A percentile compares a stretch with the other conserved stretches of the same genome.
Conservation (phyloP, 1,284 basidiomycete species). For the Papiliotrema fonsecae region DNA sequence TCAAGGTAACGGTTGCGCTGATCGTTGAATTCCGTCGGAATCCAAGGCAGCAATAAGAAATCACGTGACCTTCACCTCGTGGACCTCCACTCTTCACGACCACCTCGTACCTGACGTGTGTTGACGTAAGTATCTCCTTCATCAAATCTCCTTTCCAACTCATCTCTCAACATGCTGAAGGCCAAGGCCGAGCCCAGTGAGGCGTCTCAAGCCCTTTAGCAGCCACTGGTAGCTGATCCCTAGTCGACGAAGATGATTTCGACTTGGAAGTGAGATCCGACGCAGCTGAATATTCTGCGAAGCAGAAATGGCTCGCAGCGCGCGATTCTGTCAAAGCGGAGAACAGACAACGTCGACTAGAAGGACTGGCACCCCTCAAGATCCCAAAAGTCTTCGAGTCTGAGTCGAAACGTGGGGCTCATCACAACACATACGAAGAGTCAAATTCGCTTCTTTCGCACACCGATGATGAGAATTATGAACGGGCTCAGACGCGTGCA, state of each 20-base stretch:
- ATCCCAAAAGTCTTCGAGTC: too few relatives aligned
- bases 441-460: too few relatives aligned
- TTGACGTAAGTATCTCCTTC: too few relatives aligned
- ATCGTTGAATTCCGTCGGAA: not conserved
- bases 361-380: constrained; percentile 12
- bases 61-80: too few relatives aligned
- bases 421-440: not conserved
- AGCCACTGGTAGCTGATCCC: constrained; percentile 5
- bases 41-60: constrained; percentile 3
- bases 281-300: constrained; percentile 19
- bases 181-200: too few relatives aligned
- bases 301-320: constrained; percentile 9
- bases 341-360: constrained; percentile 19
- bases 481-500: too few relatives aligned
- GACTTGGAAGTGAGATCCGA: constrained; percentile 17
- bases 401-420: constrained; percentile 1
- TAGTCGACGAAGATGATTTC: constrained; percentile 35
- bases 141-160: too few relatives aligned
- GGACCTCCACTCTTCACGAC: too few relatives aligned
- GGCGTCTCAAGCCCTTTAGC: too few relatives aligned
- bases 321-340: constrained; percentile 14
- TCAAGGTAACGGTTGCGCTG: not conserved
- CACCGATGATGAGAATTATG: too few relatives aligned
- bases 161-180: too few relatives aligned
- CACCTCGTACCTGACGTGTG: too few relatives aligned